These are phyloP conservation scores for Cylindrodendrum hubeiense DNA, from an alignment of 2,329 filamentous ascomycete genomes.

Conservation along the genomic window DNA sequence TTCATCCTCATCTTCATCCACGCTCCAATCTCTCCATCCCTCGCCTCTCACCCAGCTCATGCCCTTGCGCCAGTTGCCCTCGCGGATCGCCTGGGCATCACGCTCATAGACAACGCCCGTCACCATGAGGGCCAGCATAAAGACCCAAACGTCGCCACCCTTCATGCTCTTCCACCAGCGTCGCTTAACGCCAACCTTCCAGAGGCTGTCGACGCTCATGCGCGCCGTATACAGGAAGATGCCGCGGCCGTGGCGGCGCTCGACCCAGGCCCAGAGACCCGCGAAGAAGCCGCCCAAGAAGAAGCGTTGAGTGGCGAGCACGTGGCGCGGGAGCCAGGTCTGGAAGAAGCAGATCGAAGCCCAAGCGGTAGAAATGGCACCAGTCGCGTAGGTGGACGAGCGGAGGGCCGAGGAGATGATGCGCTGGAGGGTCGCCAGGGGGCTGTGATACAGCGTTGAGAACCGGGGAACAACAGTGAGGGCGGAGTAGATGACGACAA, in stretches of 20 bases:
- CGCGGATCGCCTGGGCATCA: conserved; percentile 75
- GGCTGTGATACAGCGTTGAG: conserved; percentile 75
- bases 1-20: conserved; percentile 64
- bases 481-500: conserved; percentile 79
- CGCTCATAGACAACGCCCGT: conserved; percentile 83
- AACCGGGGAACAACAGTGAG: conserved; percentile 76
- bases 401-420: conserved; percentile 79
- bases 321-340: conserved; percentile 76
- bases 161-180: conserved; percentile 87
- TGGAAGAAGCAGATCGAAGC: conserved; percentile 92
- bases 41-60: conserved; percentile 81
- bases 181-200: conserved; percentile 94
- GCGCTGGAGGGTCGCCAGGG: conserved; percentile 73
- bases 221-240: conserved; percentile 85
- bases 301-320: conserved; percentile 87
- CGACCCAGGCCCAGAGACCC: conserved; percentile 86
- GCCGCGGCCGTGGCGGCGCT: conserved; percentile 71
- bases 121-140: conserved; percentile 82
- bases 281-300: conserved; percentile 90
- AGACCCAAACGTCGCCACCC: conserved; percentile 87
- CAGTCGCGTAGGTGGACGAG: conserved; percentile 80
- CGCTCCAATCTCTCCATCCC: conserved; percentile 77
- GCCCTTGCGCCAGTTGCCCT: conserved; percentile 76
- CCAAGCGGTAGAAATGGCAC: conserved; percentile 89
- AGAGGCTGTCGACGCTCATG: conserved; percentile 83